These are phyloP conservation scores for Pseudohalonectria lignicola DNA, from an alignment of 2,329 filamentous ascomycete genomes.

Conservation along the genomic window DNA sequence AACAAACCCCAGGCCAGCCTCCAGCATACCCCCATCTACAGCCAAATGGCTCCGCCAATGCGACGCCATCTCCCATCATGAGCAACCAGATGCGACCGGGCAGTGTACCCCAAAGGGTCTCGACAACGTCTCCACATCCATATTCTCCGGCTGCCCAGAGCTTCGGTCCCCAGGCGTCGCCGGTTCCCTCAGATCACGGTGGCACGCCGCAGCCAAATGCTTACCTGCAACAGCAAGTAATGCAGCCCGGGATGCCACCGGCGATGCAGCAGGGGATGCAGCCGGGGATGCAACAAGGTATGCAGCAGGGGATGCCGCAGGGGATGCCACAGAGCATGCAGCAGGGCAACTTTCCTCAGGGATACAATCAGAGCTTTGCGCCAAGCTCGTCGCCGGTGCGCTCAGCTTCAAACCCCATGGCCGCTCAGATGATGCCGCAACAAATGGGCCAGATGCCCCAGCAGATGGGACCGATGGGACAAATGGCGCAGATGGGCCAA, in stretches of 20 bases:
- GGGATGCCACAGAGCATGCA: too few relatives aligned
- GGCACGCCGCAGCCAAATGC: constrained; percentile 64
- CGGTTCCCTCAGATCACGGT: constrained; percentile 63
- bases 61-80: constrained; percentile 90
- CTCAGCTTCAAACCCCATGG: constrained; percentile 43
- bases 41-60: constrained; percentile 67
- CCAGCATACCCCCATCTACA: constrained; percentile 74
- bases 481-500: constrained; percentile 22
- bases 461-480: constrained; percentile 14
- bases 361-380: constrained; percentile 48
- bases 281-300: too few relatives aligned
- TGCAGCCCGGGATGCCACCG: too few relatives aligned
- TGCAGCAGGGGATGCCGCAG: too few relatives aligned
- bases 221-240: too few relatives aligned
- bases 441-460: constrained; percentile 30
- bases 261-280: too few relatives aligned
- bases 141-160: constrained; percentile 71
- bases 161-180: constrained; percentile 62
- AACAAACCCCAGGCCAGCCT: constrained; percentile 46
- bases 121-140: constrained; percentile 84
- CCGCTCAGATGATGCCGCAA: constrained; percentile 42
- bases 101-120: constrained; percentile 67
- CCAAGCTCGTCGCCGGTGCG: constrained; percentile 44
- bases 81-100: constrained; percentile 65
- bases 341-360: constrained; percentile 41